These are phyloP conservation scores for Melampsora abietis-canadensis DNA, from an alignment of 1,284 basidiomycete genomes.

Conservation along the genomic window DNA sequence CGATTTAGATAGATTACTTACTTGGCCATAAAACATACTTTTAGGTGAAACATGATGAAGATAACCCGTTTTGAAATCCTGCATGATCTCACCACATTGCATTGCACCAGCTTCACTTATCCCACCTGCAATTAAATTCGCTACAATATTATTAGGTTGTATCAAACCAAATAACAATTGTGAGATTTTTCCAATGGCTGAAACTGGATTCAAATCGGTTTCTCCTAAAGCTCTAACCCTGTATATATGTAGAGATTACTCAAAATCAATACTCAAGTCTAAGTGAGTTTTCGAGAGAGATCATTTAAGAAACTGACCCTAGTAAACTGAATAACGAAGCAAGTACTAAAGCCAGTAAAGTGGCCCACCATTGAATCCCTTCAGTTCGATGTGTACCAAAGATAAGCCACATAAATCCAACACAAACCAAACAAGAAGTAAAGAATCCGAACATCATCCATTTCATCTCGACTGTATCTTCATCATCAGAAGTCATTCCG, in stretches of 20 bases:
- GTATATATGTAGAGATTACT: background rate
- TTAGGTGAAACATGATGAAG: slow-evolving; percentile 60
- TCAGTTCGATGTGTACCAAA: slow-evolving; percentile 13
- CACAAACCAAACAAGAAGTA: slow-evolving; percentile 30
- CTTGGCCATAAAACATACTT: slow-evolving; percentile 54
- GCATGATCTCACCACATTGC: slow-evolving; percentile 97
- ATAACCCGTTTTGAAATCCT: slow-evolving; percentile 93
- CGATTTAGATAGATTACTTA: slow-evolving; percentile 44
- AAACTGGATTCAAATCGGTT: slow-evolving; percentile 59
- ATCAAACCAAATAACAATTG: slow-evolving; percentile 90
- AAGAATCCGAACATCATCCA: slow-evolving; percentile 19
- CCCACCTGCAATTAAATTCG: slow-evolving; percentile 92
- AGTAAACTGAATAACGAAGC: slow-evolving; percentile 42
- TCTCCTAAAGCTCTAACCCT: slow-evolving; percentile 49
- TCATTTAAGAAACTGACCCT: slow-evolving; percentile 15
- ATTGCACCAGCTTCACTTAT: slow-evolving; percentile 94
- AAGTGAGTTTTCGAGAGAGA: background rate
- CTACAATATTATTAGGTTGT: slow-evolving; percentile 79
- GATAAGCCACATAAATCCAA: slow-evolving; percentile 17
- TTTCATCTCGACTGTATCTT: background rate
- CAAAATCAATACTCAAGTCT: background rate
- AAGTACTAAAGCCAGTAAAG: slow-evolving; percentile 21
- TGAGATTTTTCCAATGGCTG: slow-evolving; percentile 88
- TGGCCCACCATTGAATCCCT: slow-evolving; percentile 42
- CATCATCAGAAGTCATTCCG: slow-evolving; percentile 6